These are phyloP conservation scores for Tylopilus sp. DNA, from an alignment of 1,284 basidiomycete genomes.

Conservation along the genomic window DNA sequence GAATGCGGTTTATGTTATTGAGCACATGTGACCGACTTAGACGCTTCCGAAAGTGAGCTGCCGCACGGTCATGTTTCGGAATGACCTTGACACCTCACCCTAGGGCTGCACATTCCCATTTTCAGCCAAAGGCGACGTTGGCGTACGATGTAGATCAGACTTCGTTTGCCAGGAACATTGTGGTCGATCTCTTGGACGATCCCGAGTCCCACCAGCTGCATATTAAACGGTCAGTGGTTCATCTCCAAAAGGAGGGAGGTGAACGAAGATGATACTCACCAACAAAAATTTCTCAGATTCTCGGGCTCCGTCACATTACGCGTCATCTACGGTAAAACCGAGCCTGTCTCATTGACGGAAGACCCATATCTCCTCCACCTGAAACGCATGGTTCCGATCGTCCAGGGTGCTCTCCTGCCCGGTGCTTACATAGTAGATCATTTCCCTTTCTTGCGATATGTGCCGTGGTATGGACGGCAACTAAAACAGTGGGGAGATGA, in stretches of 20 bases:
- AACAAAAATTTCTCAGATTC: conserved; percentile 42
- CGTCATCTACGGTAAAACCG: conserved; percentile 62
- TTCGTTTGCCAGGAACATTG: conserved; percentile 37
- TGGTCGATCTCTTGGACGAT: conserved; percentile 40
- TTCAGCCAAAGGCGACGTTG: conserved; percentile 38
- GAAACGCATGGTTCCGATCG: conserved; percentile 32
- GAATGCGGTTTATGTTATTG: conserved; percentile 31
- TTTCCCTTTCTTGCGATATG: conserved; percentile 53
- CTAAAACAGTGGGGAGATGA: conserved; percentile 54
- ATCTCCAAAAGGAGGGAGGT: too few species aligned
- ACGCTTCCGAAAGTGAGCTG: conserved; percentile 24
- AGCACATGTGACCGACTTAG: conserved; percentile 24
- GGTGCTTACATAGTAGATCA: conserved; percentile 59
- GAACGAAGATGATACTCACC: not conserved
- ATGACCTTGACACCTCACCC: not conserved
- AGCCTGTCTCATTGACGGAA: conserved; percentile 43
- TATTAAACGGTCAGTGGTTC: conserved; percentile 22
- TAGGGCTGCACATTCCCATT: conserved; percentile 40
- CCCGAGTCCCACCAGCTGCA: conserved; percentile 38
- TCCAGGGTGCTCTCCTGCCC: conserved; percentile 53
- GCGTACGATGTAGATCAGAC: conserved; percentile 40
- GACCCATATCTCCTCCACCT: conserved; percentile 47
- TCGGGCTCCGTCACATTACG: conserved; percentile 63
- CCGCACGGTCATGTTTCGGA: too few species aligned
- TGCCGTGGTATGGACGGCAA: conserved; percentile 60